Evolutionary conservation across 2,329 filamentous ascomycete species (phyloP).

Genomic region (Allantophomopsis lycopodina): DNA sequence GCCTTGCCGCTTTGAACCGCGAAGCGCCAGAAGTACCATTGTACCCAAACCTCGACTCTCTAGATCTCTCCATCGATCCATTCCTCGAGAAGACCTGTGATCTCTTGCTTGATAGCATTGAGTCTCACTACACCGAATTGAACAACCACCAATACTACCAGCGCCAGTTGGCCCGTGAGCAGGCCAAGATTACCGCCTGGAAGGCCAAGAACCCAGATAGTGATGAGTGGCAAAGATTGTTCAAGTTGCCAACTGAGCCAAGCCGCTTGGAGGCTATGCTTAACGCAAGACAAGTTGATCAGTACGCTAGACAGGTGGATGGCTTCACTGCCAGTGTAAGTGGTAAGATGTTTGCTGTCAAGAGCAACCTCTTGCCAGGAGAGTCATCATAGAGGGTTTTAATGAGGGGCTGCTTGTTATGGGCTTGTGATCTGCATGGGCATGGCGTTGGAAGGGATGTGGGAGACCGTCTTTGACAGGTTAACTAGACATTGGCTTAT

Average conservation of each 20-base stretch:
- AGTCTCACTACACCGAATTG: conserved; percentile 94
- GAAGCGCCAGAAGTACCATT: conserved; percentile 52
- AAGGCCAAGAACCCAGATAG: conserved; percentile 90
- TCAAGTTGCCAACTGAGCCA: conserved; percentile 94
- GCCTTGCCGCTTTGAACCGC: conserved; percentile 63
- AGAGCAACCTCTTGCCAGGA: conserved; percentile 51
- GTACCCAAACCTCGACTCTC: conserved; percentile 70
- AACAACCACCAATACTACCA: conserved; percentile 99
- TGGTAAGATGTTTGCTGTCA: conserved; percentile 96
- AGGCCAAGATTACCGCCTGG: conserved; percentile 93
- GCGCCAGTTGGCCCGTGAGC: conserved; percentile 82
- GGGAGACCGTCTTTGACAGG: too few species aligned
- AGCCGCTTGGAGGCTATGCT: conserved; percentile 87
- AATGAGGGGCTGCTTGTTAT: too few species aligned
- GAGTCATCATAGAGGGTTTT: conserved; percentile 10
- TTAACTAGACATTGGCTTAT: too few species aligned
- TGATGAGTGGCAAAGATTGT: conserved; percentile 94
- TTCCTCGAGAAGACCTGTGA: conserved; percentile 98
- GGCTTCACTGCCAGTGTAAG: conserved; percentile 85
- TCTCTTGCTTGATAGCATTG: conserved; percentile 88
- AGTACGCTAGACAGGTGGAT: conserved; percentile 95
- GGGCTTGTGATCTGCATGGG: too few species aligned
- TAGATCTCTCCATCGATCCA: conserved; percentile 90
- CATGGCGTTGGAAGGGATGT: too few species aligned
- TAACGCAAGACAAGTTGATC: conserved; percentile 91